Conservation (phyloP, 2,329 filamentous ascomycete species). For the Colletotrichum limetticola region DNA sequence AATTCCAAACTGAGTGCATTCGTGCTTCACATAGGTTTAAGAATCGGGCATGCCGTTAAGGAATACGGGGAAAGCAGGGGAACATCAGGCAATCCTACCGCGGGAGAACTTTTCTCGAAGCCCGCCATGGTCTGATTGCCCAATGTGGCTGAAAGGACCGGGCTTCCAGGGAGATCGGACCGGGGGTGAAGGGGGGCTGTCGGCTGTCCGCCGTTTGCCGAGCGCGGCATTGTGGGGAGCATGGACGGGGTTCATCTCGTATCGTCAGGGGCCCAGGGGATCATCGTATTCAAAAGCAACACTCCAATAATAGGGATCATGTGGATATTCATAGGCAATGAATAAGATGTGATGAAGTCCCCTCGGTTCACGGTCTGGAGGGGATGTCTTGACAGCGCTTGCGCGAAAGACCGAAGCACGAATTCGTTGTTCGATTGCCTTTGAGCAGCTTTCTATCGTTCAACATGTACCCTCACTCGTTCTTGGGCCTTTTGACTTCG, state of each 20-base stretch:
- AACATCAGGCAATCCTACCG: background rate
- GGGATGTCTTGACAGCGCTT: background rate
- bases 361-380: background rate
- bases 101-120: background rate
- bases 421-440: background rate
- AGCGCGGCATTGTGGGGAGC: constrained; percentile 19
- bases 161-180: background rate
- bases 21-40: background rate
- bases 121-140: background rate
- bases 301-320: constrained; percentile 17
- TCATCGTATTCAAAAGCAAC: constrained; percentile 1
- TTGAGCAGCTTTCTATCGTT: constrained; percentile 15
- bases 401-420: background rate
- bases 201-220: constrained; percentile 2
- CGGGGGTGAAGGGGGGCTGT: background rate
- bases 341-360: background rate
- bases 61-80: background rate
- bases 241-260: constrained; percentile 28
- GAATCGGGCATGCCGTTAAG: background rate
- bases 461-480: constrained; percentile 9
- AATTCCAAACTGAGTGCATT: background rate
- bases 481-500: constrained; percentile 20
- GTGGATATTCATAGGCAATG: background rate
- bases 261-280: background rate
- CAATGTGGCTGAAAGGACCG: background rate